Percentiles rank a stretch among this genome's conserved stretches.
Conservation (phyloP, 2,329 filamentous ascomycete genomes). For the Diaporthe citriasiana region DNA sequence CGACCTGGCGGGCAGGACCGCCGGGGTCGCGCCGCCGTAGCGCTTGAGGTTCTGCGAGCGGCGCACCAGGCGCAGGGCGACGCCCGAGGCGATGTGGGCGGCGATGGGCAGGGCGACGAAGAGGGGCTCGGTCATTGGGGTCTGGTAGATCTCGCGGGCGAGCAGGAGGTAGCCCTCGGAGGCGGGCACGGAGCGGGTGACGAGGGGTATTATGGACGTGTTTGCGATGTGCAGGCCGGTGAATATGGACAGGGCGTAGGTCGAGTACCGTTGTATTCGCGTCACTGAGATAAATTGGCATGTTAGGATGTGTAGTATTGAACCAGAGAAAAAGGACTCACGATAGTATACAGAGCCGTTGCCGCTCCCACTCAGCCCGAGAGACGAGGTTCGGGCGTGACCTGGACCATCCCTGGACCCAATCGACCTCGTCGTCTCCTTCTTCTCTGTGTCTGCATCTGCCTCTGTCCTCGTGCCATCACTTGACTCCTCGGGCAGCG, state of each 20-base stretch:
- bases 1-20: slow-evolving; percentile 58
- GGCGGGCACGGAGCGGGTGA: slow-evolving; percentile 78
- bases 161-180: slow-evolving; percentile 91
- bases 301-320: slow-evolving; percentile 44
- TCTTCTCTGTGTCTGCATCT: slow-evolving; percentile 6
- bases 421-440: slow-evolving; percentile 23
- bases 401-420: slow-evolving; percentile 16
- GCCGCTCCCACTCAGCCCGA: slow-evolving; percentile 73
- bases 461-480: slow-evolving; percentile 26
- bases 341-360: slow-evolving; percentile 82
- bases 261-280: slow-evolving; percentile 88
- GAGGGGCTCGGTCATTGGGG: slow-evolving; percentile 82
- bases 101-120: slow-evolving; percentile 82
- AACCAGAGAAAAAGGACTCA: slow-evolving; percentile 57
- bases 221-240: slow-evolving; percentile 83
- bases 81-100: slow-evolving; percentile 82
- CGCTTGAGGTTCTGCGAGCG: slow-evolving; percentile 78
- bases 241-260: slow-evolving; percentile 86
- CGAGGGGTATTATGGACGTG: slow-evolving; percentile 83
- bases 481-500: slow-evolving; percentile 54
- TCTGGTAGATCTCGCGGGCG: slow-evolving; percentile 93
- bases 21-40: slow-evolving; percentile 79
- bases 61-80: slow-evolving; percentile 82
- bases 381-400: slow-evolving; percentile 53
- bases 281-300: slow-evolving; percentile 60